Percentiles rank a stretch among this genome's conserved stretches.
These are phyloP conservation scores for Tritrichomonas foetus DNA, from an alignment of 208 protist species.

Conservation along the genomic window DNA sequence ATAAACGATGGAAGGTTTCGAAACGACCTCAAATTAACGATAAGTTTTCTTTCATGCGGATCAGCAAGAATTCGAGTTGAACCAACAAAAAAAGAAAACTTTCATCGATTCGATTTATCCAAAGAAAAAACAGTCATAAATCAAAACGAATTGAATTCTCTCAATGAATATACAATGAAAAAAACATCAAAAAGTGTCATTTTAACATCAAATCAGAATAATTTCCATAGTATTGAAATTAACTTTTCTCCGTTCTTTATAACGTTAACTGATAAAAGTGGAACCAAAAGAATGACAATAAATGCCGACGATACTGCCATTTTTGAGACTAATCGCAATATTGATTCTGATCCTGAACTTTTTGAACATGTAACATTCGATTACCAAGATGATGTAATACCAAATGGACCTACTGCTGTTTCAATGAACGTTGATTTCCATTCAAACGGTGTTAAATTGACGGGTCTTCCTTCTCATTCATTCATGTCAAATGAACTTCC, in stretches of 20 bases:
- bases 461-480: not conserved
- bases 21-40: not conserved
- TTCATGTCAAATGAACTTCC: too few relatives aligned
- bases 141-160: not conserved
- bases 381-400: not conserved
- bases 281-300: not conserved
- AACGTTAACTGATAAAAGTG: not conserved
- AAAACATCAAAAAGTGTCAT: not conserved
- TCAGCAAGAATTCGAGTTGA: not conserved
- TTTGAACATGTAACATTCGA: not conserved
- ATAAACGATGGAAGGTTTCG: not conserved
- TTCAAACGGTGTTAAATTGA: constrained; percentile 70
- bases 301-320: not conserved
- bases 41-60: not conserved
- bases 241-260: not conserved
- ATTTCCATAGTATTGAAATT: not conserved
- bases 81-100: not conserved
- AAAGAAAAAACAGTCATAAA: not conserved
- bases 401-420: not conserved
- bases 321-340: not conserved
- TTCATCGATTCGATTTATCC: not conserved
- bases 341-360: not conserved
- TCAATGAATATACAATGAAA: not conserved
- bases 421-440: not conserved
- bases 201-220: too few relatives aligned